Evolutionary conservation across 208 protist genomes (phyloP), one percentile per base, ranked within the genome.

Genomic region (Trypanosoma congolense): DNA sequence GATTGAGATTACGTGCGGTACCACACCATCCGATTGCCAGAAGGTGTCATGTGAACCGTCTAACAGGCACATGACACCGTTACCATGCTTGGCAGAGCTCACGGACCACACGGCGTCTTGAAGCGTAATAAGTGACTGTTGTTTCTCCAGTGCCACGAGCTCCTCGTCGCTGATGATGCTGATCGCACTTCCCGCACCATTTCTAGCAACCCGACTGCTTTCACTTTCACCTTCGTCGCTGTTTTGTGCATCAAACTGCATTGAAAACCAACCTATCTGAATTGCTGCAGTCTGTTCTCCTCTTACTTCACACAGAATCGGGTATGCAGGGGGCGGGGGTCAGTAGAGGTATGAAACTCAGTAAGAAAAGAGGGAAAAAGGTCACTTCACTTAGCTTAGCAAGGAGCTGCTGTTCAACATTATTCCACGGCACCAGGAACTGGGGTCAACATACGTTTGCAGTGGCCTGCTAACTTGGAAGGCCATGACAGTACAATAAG

Each of bases 21-120:
- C 75, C 19, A 75, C 55, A 16, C 90, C 90, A 52, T 96, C 90
- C 0, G 83, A 93, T 61, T 96, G 90, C 87, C 90, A 96, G 61
- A 79, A 96, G 29, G 80, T 90, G 65, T 81, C 54, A 45, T 72
- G 55, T 19, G 50, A 71, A 40, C 21, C 36, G 53, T 85, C 77
- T 30, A 89, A 59, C 16, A 93, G 55, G 26, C 72, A 58, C 9
- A 25, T 58, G 9, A 95, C 86, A 8, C 89, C 89, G 72, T 87
- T 92, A 50, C 89, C 85, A 67, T 93, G 83, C 53, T 95, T 95
- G 14, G 89, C 89, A 25, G 73, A 86, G 70, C 80, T 92, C 38
- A 95, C 84, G 2, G 64, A 71, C 84, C 89, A 95, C 24, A 90
- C 84, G 0, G 70, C 72, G 38, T 75, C 66, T 22, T 61, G 53